A percentile compares a stretch with the other conserved stretches of the same genome.
Conservation (phyloP, 2,329 filamentous ascomycete genomes). For the Diaporthe nobilis region DNA sequence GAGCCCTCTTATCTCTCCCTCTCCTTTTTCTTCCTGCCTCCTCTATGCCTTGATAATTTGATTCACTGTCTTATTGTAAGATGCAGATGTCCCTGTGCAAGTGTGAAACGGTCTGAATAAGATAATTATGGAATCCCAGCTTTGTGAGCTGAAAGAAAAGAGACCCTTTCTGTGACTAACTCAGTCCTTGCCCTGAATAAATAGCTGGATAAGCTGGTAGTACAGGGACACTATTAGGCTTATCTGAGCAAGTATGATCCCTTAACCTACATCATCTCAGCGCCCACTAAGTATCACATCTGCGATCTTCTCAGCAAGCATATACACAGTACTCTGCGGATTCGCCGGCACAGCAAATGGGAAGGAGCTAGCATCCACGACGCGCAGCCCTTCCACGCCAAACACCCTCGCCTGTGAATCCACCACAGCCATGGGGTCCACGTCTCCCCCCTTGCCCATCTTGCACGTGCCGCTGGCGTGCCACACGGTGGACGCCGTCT, state of each 20-base stretch:
- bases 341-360: constrained; percentile 62
- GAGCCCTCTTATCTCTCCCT: too few species aligned
- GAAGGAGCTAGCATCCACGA: constrained; percentile 63
- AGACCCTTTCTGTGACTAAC: too few species aligned
- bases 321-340: constrained; percentile 66
- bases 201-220: background rate
- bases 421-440: constrained; percentile 56
- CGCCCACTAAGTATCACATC: constrained; percentile 43
- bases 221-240: background rate
- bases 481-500: constrained; percentile 49
- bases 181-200: too few species aligned
- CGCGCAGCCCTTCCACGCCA: constrained; percentile 59
- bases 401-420: constrained; percentile 59
- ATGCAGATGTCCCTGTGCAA: too few species aligned
- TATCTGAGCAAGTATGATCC: background rate
- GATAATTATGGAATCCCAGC: too few species aligned
- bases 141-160: too few species aligned
- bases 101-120: too few species aligned
- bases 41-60: too few species aligned
- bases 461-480: constrained; percentile 57
- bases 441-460: constrained; percentile 56
- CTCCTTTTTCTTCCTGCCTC: too few species aligned
- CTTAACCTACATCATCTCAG: background rate
- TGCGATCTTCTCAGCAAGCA: constrained; percentile 62
- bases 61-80: too few species aligned